Conservation (phyloP, 2,329 filamentous ascomycete genomes). For the Parasarocladium wereldwijsianum region DNA sequence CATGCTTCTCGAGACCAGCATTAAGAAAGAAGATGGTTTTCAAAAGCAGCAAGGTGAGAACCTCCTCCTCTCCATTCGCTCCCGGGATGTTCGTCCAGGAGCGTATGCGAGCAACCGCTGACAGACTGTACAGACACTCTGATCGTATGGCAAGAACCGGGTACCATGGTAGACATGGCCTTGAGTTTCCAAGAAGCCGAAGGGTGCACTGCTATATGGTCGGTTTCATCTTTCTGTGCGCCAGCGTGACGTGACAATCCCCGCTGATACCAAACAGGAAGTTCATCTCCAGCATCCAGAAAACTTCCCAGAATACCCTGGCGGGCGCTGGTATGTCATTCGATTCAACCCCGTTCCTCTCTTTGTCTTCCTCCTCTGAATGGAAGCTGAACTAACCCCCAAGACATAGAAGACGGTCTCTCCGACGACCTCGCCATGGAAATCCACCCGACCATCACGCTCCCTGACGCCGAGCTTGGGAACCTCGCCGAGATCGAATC, state of each 20-base stretch:
- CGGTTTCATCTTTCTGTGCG: slow-evolving; percentile 11
- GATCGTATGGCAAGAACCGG: slow-evolving; percentile 90
- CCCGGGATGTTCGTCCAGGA: background rate
- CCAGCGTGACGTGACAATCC: background rate
- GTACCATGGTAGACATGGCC: slow-evolving; percentile 84
- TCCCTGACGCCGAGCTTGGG: slow-evolving; percentile 68
- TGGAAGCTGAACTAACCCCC: background rate
- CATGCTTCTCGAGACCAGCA: slow-evolving; percentile 74
- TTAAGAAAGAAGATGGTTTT: slow-evolving; percentile 88
- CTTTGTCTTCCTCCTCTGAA: too few relatives aligned
- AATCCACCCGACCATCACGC: slow-evolving; percentile 50
- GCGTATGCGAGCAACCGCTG: slow-evolving; percentile 11
- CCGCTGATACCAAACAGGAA: slow-evolving; percentile 44
- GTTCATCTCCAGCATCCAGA: slow-evolving; percentile 77
- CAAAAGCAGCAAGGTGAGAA: slow-evolving; percentile 87
- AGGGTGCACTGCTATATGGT: slow-evolving; percentile 88
- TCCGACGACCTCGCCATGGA: slow-evolving; percentile 79
- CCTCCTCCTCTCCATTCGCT: slow-evolving; percentile 1
- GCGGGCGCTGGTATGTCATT: slow-evolving; percentile 42
- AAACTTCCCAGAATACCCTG: slow-evolving; percentile 48
- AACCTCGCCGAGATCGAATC: slow-evolving; percentile 75
- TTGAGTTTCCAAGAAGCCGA: slow-evolving; percentile 96
- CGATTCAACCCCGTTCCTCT: background rate
- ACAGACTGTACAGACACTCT: slow-evolving; percentile 57
- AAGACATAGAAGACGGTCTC: slow-evolving; percentile 56